Conservation (phyloP, 2,329 filamentous ascomycete species). For the Epicoccum sorghinum region DNA sequence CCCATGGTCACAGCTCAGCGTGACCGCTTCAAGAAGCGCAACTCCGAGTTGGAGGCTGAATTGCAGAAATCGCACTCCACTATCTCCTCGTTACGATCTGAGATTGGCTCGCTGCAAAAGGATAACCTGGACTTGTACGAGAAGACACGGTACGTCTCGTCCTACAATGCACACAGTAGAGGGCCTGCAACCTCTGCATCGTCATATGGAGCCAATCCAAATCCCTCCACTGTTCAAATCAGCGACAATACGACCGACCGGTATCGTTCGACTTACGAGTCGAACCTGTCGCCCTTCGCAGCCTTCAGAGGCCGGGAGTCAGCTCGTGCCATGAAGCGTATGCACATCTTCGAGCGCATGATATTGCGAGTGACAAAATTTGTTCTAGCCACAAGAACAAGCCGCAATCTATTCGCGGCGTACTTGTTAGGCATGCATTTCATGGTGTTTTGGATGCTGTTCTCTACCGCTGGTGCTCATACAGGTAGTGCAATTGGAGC, state of each 20-base stretch:
- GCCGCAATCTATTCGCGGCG: constrained; percentile 89
- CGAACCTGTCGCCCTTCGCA: constrained; percentile 92
- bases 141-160: constrained; percentile 95
- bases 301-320: constrained; percentile 95
- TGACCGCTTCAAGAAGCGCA: constrained; percentile 97
- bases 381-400: constrained; percentile 86
- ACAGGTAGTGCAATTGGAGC: constrained; percentile 27
- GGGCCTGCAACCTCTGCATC: constrained; percentile 64
- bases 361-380: constrained; percentile 91
- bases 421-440: constrained; percentile 91
- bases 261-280: constrained; percentile 92
- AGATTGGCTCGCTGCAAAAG: constrained; percentile 89
- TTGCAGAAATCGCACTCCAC: constrained; percentile 82
- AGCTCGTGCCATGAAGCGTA: constrained; percentile 85
- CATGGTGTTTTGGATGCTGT: constrained; percentile 84
- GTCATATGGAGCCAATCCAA: constrained; percentile 69
- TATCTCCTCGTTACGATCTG: constrained; percentile 85
- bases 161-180: constrained; percentile 84
- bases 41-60: constrained; percentile 86
- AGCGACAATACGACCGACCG: constrained; percentile 62
- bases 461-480: constrained; percentile 70
- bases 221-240: constrained; percentile 74
- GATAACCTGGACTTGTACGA: constrained; percentile 97
- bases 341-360: constrained; percentile 88
- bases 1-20: constrained; percentile 98